Evolutionary conservation across 495 filamentous ascomycete species (phyloP).

Genomic region (Podospora tetraspora): DNA sequence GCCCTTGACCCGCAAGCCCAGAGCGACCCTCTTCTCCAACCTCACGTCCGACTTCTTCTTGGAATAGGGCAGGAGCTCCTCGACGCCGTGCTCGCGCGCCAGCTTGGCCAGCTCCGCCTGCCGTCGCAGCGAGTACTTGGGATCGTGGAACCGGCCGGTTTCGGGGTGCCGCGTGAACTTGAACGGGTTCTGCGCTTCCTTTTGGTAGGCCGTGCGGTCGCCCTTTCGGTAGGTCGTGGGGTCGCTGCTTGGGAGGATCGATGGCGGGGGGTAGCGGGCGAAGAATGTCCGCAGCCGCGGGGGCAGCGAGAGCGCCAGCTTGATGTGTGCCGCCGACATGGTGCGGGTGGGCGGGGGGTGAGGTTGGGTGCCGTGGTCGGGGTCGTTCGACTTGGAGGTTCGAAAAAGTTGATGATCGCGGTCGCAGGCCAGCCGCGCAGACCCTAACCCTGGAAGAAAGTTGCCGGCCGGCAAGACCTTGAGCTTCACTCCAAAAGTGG

Average conservation of each 20-base stretch:
- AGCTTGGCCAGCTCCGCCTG: slow-evolving; percentile 92
- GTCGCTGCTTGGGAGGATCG: slow-evolving; percentile 34
- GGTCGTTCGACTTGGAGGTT: background rate
- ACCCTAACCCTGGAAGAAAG: slow-evolving; percentile 5
- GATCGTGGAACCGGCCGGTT: slow-evolving; percentile 73
- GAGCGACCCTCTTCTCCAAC: slow-evolving; percentile 59
- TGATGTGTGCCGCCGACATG: slow-evolving; percentile 39
- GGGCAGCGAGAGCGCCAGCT: slow-evolving; percentile 64
- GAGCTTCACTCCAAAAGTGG: background rate
- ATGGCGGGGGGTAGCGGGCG: slow-evolving; percentile 71
- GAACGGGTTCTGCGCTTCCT: slow-evolving; percentile 65
- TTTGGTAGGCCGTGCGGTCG: slow-evolving; percentile 36
- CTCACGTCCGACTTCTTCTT: slow-evolving; percentile 69
- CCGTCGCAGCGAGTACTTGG: slow-evolving; percentile 72
- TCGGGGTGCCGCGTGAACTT: slow-evolving; percentile 60
- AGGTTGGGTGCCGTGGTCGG: background rate
- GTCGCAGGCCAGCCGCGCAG: background rate
- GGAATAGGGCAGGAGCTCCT: slow-evolving; percentile 73
- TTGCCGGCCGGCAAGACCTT: slow-evolving; percentile 2
- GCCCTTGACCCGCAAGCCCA: slow-evolving; percentile 75
- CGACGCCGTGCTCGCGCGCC: slow-evolving; percentile 72
- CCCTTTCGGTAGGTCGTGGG: too few species aligned
- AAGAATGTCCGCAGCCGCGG: slow-evolving; percentile 80
- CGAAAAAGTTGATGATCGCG: slow-evolving; percentile 12
- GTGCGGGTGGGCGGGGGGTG: slow-evolving; percentile 12